phyloP scores from a whole-genome alignment of 2,329 filamentous ascomycete genomes.

The Fusarium mexicanum region DNA sequence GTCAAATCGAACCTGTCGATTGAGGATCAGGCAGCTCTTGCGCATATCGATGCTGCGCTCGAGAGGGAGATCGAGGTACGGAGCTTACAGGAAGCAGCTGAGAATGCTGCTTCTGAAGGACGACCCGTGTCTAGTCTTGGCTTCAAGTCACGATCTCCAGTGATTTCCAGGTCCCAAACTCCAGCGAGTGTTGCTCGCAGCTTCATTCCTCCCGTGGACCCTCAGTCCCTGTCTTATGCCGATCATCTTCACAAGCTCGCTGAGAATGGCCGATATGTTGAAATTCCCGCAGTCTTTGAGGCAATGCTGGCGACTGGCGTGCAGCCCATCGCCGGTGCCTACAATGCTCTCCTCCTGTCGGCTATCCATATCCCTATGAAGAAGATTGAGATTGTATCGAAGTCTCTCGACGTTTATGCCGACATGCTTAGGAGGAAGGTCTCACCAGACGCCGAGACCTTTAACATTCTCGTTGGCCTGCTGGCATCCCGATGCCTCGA shows the following conservation, averaged over 20 bases:
- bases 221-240: conserved; percentile 76
- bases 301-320: conserved; percentile 85
- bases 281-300: conserved; percentile 92
- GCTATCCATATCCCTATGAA: conserved; percentile 83
- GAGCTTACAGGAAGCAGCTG: conserved; percentile 56
- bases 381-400: conserved; percentile 85
- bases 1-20: conserved; percentile 52
- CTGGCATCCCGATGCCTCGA: conserved; percentile 84
- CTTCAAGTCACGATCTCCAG: conserved; percentile 55
- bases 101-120: conserved; percentile 51
- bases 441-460: conserved; percentile 83
- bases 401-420: conserved; percentile 92
- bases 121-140: conserved; percentile 52
- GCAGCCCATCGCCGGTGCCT: conserved; percentile 83
- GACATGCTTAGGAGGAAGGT: conserved; percentile 94
- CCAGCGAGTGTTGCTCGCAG: conserved; percentile 62
- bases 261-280: conserved; percentile 76
- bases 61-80: conserved; percentile 77
- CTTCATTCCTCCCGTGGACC: conserved; percentile 69
- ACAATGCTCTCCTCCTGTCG: conserved; percentile 88
- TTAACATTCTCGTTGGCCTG: conserved; percentile 85
- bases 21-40: conserved; percentile 69
- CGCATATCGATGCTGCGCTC: conserved; percentile 86
- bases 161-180: conserved; percentile 52
- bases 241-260: conserved; percentile 81